Evolutionary conservation across 352 stramenopile genomes (phyloP).

Genomic region (Stephanocyclus meneghinianus): DNA sequence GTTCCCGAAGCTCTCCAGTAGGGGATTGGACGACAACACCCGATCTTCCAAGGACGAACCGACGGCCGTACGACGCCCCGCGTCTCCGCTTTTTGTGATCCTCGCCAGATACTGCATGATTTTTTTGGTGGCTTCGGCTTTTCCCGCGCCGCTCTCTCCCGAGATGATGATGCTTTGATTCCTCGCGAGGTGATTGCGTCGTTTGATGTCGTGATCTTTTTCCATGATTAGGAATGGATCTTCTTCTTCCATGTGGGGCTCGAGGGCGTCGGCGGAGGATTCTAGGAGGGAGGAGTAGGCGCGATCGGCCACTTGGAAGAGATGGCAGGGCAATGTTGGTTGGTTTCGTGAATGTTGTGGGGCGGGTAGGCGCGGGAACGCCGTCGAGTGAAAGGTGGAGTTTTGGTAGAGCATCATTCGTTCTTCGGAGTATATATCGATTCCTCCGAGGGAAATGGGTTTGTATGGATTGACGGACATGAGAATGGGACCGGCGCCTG

Average conservation of each 20-base stretch:
- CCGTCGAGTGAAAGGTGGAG: not conserved
- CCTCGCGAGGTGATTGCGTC: conserved; percentile 23
- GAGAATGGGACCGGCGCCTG: conserved; percentile 80
- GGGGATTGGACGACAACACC: conserved; percentile 96
- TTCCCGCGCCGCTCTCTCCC: conserved; percentile 85
- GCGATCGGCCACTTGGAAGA: conserved; percentile 81
- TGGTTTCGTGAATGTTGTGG: no score
- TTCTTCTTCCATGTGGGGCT: conserved; percentile 82
- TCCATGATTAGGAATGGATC: conserved; percentile 60
- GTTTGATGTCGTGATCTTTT: conserved; percentile 44
- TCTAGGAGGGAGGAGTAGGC: conserved; percentile 89
- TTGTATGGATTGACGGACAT: conserved; percentile 85
- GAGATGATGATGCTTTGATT: conserved; percentile 89
- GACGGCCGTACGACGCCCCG: conserved; percentile 5
- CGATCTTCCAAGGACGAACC: conserved; percentile 80
- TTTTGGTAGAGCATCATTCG: conserved; percentile 73
- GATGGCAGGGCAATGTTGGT: conserved; percentile 62
- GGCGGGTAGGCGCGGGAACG: not conserved
- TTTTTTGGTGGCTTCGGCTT: conserved; percentile 91
- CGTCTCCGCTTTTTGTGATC: conserved; percentile 51
- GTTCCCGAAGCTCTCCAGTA: conserved; percentile 99
- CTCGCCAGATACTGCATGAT: conserved; percentile 93
- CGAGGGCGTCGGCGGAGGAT: conserved; percentile 83
- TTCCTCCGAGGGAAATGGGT: conserved; percentile 32
- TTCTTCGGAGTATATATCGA: conserved; percentile 71